phyloP scores from a whole-genome alignment of 257 asterid species.

The Nyctanthes arbortristis region DNA sequence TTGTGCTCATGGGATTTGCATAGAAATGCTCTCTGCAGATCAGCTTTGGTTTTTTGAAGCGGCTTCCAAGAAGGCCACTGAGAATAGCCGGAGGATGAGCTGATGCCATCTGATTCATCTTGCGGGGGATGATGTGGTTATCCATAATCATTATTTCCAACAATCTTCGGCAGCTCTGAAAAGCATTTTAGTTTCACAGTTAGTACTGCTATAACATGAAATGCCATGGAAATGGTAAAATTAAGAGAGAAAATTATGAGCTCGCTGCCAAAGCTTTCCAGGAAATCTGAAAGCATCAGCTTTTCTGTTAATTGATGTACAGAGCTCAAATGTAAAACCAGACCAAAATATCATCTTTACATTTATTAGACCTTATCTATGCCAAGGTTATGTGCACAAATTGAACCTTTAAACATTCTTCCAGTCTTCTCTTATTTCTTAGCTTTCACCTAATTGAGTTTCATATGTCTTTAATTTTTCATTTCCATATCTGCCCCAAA shows the following conservation, averaged over 20 bases:
- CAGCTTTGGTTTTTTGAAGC: slow-evolving; percentile 42
- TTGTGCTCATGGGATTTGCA: slow-evolving; percentile 70
- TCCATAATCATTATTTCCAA: slow-evolving; percentile 67
- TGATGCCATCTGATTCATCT: slow-evolving; percentile 54
- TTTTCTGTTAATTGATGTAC: background rate
- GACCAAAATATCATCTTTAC: background rate
- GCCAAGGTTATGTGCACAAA: background rate
- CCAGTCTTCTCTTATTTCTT: background rate
- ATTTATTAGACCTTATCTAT: background rate
- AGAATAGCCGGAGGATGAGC: slow-evolving; percentile 67
- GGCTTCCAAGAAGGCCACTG: slow-evolving; percentile 46
- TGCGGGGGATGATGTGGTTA: slow-evolving; percentile 56
- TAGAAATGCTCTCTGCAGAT: slow-evolving; percentile 63
- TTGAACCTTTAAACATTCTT: background rate
- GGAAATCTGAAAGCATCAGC: background rate
- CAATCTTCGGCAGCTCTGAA: slow-evolving; percentile 85
- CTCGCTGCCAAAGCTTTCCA: background rate
- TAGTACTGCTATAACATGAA: background rate
- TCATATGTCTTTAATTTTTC: background rate
- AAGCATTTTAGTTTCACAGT: slow-evolving; percentile 24
- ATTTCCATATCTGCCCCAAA: background rate
- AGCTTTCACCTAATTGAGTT: background rate
- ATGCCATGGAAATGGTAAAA: background rate
- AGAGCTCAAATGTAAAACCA: background rate
- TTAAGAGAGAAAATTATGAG: slow-evolving; percentile 1